Base-by-base conservation (phyloP, 2,329 filamentous ascomycete species). In the Aspergillus neoniger region DNA sequence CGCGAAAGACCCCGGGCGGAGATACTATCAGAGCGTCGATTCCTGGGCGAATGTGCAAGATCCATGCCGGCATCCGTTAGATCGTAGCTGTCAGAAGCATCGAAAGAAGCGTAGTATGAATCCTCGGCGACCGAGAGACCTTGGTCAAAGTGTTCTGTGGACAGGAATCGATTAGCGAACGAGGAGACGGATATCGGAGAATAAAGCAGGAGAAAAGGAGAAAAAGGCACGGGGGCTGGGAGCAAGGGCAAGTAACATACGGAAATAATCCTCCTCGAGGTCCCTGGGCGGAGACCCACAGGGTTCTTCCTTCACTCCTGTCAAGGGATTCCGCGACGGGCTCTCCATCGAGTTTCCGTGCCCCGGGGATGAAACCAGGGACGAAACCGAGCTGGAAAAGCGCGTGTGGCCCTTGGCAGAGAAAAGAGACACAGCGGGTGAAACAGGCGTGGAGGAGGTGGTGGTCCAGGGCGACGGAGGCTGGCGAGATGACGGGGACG, bases 291-390 rank as follows among this genome's bases (percentile, higher is more conserved):
- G 90, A 57, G 84, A 85, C 73, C 93, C 90, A 44, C 87, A 78
- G 2, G 90, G 88, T 70, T 96, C 92, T 75, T 97, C 93, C 70
- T 92, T 86, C 19, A 97, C 90, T 69, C 95, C 91, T 15, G 91
- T 90, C 63, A 97, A 81, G 55, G 83, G 84, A 62, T 86, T 83
- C 77, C 91, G 91, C 69, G 83, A 81, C 28, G 76, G 73, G 55
- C 75, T 73, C 65, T 87, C 85, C 63, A 79, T 77, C 30, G 76
- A 78, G 57, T 76, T 79, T 41, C 78, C 77, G 61, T 80, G 81
- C 54, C 79, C 83, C 60, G 83, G 88, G 61, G 82, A 88, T 58
- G 82, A 88, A 63, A 82, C 79, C 8, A 91, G 82, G 5, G 92
- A 96, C 1, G 92, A 96, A 28, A 85, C 83, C 0, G 92, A 95